Conservation (phyloP, 352 stramenopile species). For the Phytophthora multivora region DNA sequence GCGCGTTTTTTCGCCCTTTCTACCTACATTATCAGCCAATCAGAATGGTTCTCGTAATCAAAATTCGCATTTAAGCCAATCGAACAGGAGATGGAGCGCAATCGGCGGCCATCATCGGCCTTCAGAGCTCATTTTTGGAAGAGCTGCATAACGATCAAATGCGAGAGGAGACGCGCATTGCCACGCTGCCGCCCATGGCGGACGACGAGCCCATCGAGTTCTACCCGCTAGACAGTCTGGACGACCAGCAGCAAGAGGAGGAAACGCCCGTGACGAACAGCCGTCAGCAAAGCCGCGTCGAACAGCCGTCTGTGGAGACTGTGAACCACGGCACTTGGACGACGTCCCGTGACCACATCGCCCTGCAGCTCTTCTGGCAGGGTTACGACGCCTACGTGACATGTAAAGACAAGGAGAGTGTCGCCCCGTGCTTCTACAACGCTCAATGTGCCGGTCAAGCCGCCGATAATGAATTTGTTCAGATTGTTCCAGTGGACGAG, state of each 20-base stretch:
- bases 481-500: slow-evolving; percentile 58
- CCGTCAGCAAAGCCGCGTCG: not conserved
- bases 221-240: slow-evolving; percentile 29
- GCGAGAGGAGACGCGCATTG: slow-evolving; percentile 1
- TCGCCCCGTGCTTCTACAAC: slow-evolving; percentile 65
- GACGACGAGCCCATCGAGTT: slow-evolving; percentile 34
- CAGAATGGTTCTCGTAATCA: not conserved
- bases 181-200: not conserved
- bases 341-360: slow-evolving; percentile 56
- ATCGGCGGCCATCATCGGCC: slow-evolving; percentile 10
- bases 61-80: slow-evolving; percentile 11
- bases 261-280: not conserved
- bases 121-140: slow-evolving; percentile 21
- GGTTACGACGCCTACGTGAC: slow-evolving; percentile 66
- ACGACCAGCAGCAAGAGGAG: slow-evolving; percentile 1
- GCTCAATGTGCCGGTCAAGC: slow-evolving; percentile 40
- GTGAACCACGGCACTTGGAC: slow-evolving; percentile 27
- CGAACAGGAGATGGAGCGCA: not conserved
- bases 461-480: slow-evolving; percentile 56
- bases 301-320: slow-evolving; percentile 21
- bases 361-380: slow-evolving; percentile 74
- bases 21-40: slow-evolving; percentile 14
- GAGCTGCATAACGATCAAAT: slow-evolving; percentile 7
- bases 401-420: slow-evolving; percentile 52
- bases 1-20: slow-evolving; percentile 4